Percentiles rank a stretch among this genome's conserved stretches.
Conservation (phyloP, 2,329 filamentous ascomycete species). For the Fusarium ambrosium region DNA sequence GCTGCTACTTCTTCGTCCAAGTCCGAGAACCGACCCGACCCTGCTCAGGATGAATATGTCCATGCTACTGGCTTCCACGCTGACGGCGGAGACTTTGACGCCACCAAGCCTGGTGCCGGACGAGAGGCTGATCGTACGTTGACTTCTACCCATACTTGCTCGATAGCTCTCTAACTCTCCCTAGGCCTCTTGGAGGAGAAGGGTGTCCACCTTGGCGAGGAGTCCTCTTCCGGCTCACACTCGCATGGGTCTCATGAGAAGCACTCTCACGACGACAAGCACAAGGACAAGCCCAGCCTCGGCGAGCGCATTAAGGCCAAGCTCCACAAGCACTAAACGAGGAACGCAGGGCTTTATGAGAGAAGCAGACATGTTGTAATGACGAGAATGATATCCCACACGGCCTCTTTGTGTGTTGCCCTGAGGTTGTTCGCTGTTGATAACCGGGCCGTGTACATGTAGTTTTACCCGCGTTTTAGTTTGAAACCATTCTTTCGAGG, state of each 20-base stretch:
- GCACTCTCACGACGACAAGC: slow-evolving; percentile 37
- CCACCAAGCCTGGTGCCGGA: slow-evolving; percentile 72
- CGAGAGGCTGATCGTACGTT: slow-evolving; percentile 74
- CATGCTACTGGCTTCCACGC: slow-evolving; percentile 70
- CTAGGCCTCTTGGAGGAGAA: slow-evolving; percentile 54
- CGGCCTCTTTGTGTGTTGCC: slow-evolving; percentile 5
- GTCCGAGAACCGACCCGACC: slow-evolving; percentile 54
- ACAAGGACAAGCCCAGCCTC: slow-evolving; percentile 64
- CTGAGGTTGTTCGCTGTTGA: slow-evolving; percentile 4
- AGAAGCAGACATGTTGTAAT: slow-evolving; percentile 13
- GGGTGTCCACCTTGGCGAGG: slow-evolving; percentile 43
- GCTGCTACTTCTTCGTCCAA: slow-evolving; percentile 14
- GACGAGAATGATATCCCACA: slow-evolving; percentile 38
- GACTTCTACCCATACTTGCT: background rate
- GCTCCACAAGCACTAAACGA: slow-evolving; percentile 65
- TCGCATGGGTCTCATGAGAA: slow-evolving; percentile 21
- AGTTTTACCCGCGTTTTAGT: background rate
- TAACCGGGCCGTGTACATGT: slow-evolving; percentile 1
- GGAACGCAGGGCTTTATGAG: background rate
- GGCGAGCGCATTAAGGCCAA: slow-evolving; percentile 78
- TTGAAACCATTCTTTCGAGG: background rate
- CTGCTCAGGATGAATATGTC: slow-evolving; percentile 69
- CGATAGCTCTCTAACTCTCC: slow-evolving; percentile 11
- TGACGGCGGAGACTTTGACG: slow-evolving; percentile 78
- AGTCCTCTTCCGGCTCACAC: background rate